These are phyloP conservation scores for Globisporangium nunn DNA, from an alignment of 352 stramenopile species.

Conservation along the genomic window DNA sequence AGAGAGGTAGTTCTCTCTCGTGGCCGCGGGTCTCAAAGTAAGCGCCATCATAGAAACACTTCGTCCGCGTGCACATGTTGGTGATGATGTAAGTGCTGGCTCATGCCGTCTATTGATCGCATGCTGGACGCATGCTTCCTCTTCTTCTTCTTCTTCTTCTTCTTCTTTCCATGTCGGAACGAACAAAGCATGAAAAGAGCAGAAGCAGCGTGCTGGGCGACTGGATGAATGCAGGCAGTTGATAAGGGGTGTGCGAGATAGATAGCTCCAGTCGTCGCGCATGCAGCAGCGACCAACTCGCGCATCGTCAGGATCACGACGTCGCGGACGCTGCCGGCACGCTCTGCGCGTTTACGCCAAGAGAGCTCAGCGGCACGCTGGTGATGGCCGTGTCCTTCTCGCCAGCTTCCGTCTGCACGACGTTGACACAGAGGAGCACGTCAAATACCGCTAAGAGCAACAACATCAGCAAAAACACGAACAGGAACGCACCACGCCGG, in stretches of 20 bases:
- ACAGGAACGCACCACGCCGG: not conserved
- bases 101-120: too few relatives aligned
- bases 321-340: not conserved
- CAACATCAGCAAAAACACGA: not conserved
- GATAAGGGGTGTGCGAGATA: not conserved
- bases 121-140: too few relatives aligned
- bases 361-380: not conserved
- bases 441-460: not conserved
- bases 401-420: conserved; percentile 1
- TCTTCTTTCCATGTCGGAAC: too few relatives aligned
- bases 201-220: too few relatives aligned
- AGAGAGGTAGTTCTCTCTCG: not conserved
- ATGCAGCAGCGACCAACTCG: too few relatives aligned
- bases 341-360: not conserved
- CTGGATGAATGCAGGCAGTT: too few relatives aligned
- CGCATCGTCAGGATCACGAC: not conserved
- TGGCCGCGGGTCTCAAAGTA: too few relatives aligned
- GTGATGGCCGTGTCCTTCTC: conserved; percentile 5
- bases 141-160: too few relatives aligned
- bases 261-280: too few relatives aligned
- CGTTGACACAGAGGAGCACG: not conserved
- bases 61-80: too few relatives aligned
- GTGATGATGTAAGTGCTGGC: too few relatives aligned
- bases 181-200: too few relatives aligned
- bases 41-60: not conserved